Percentiles rank a stretch among this genome's conserved stretches.
phyloP scores from a whole-genome alignment of 1,139 yeast species.

The Geotrichum macrosporum region DNA sequence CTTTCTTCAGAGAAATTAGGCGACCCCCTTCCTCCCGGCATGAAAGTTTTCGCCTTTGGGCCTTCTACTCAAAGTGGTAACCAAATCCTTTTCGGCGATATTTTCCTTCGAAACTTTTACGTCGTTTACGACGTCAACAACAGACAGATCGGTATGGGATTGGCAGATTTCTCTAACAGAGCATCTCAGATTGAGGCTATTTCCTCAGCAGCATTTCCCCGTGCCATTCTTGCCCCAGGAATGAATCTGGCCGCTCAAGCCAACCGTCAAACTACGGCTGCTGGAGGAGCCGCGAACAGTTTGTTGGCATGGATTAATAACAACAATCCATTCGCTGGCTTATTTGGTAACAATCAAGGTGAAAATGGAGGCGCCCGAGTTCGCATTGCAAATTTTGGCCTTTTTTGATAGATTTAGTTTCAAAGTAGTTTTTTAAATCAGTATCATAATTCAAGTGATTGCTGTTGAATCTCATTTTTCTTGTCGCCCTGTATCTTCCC shows the following conservation, averaged over 20 bases:
- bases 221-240: conserved; percentile 18
- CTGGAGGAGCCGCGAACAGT: too few relatives aligned
- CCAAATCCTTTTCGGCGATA: conserved; percentile 31
- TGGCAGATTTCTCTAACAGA: conserved; percentile 24
- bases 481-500: too few relatives aligned
- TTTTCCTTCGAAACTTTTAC: conserved; percentile 31
- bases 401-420: not conserved
- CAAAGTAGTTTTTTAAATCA: not conserved
- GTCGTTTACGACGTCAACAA: conserved; percentile 30
- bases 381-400: not conserved
- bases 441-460: not conserved
- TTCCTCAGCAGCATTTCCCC: conserved; percentile 20
- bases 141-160: conserved; percentile 31
- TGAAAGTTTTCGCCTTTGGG: conserved; percentile 26
- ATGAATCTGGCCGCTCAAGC: too few relatives aligned
- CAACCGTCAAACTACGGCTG: too few relatives aligned
- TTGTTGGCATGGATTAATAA: not conserved
- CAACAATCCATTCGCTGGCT: conserved; percentile 7
- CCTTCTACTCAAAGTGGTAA: conserved; percentile 24
- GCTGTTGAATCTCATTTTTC: not conserved
- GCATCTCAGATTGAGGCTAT: conserved; percentile 23
- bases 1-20: conserved; percentile 25
- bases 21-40: conserved; percentile 23
- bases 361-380: not conserved
- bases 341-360: not conserved